Evolutionary conservation across 2,329 filamentous ascomycete genomes (phyloP).

Genomic region (Metarhizium album): DNA sequence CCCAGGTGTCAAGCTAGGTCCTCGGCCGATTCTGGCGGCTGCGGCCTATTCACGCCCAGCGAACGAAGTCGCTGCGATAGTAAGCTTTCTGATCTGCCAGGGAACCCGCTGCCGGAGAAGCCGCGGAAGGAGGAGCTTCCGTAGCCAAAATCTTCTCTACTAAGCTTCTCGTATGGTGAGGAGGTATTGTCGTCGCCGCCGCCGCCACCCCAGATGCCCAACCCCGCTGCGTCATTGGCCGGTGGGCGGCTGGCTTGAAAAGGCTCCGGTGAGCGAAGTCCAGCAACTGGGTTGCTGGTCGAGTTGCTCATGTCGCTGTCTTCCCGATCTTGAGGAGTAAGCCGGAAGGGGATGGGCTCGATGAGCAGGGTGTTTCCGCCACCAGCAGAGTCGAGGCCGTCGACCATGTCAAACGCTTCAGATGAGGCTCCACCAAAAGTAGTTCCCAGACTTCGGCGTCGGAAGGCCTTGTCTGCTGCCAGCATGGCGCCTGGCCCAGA

Average conservation of each 20-base stretch:
- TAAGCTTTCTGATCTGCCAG: conserved; percentile 45
- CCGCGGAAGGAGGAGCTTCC: conserved; percentile 41
- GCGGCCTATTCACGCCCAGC: conserved; percentile 37
- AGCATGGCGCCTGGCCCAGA: conserved; percentile 37
- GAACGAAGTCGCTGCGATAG: conserved; percentile 58
- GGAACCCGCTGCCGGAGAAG: conserved; percentile 23
- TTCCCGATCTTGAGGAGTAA: conserved; percentile 22
- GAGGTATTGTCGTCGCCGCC: not conserved
- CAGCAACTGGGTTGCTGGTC: conserved; percentile 12
- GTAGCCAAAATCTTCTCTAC: conserved; percentile 53
- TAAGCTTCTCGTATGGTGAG: conserved; percentile 54
- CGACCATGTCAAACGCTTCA: conserved; percentile 25
- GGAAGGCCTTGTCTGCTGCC: conserved; percentile 47
- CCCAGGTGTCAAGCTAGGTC: conserved; percentile 6
- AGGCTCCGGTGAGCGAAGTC: conserved; percentile 17
- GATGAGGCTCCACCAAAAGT: conserved; percentile 19
- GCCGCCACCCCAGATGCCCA: conserved; percentile 10
- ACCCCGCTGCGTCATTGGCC: conserved; percentile 22
- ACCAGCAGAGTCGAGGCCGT: conserved; percentile 13
- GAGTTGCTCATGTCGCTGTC: conserved; percentile 22
- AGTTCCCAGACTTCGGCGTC: conserved; percentile 46
- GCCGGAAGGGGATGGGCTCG: conserved; percentile 41
- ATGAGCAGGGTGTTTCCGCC: conserved; percentile 26
- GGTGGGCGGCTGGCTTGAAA: conserved; percentile 22
- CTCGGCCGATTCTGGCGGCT: conserved; percentile 1